Conservation (phyloP, 1,139 yeast genomes). For the Geotrichum bryndzae region DNA sequence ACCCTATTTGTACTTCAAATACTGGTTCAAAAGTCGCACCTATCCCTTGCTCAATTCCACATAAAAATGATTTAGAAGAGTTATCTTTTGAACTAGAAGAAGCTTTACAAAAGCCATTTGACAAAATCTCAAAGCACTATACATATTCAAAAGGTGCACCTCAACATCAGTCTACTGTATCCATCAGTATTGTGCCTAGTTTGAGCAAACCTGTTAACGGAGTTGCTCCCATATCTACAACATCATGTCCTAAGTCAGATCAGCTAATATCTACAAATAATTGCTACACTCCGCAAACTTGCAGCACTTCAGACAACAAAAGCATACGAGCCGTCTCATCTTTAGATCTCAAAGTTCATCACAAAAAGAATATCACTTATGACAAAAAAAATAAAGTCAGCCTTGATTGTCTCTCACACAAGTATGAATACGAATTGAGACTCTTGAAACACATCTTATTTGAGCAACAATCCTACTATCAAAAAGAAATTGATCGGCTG, state of each 20-base stretch:
- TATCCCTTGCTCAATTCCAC: neutral
- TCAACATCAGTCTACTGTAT: neutral
- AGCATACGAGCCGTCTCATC: neutral
- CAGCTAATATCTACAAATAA: neutral
- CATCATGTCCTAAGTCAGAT: neutral
- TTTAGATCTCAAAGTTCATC: neutral
- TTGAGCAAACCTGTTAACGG: neutral
- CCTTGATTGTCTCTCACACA: neutral
- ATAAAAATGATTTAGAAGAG: neutral
- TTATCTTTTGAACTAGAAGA: neutral
- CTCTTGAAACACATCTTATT: neutral
- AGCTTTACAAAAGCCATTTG: neutral
- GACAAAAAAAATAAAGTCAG: neutral
- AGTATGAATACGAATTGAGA: neutral
- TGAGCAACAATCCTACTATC: neutral
- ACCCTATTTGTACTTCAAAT: neutral
- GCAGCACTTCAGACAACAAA: neutral
- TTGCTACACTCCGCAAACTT: neutral
- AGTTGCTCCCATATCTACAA: neutral
- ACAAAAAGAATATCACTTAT: neutral
- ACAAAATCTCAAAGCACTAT: too few species aligned
- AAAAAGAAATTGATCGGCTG: neutral
- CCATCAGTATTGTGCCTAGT: neutral
- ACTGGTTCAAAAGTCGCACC: too few species aligned
- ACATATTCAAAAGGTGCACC: neutral